Conservation (phyloP, 139 green algal species). For the Chlorella sp. region DNA sequence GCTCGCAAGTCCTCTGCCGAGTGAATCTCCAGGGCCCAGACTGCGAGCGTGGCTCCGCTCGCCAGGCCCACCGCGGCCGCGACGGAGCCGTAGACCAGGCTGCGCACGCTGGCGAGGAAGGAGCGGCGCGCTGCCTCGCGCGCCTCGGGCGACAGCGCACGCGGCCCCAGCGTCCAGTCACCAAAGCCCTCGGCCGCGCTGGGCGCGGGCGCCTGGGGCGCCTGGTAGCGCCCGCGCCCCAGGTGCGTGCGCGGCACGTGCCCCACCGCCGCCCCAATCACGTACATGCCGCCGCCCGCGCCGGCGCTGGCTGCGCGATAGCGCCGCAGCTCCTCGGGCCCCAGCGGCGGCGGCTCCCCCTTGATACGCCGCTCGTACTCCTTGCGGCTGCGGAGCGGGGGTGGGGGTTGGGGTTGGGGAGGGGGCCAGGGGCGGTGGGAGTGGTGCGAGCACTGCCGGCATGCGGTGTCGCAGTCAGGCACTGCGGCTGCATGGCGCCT, state of each 20-base stretch:
- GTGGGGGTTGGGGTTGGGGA: not conserved
- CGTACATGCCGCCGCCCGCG: not conserved
- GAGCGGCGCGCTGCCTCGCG: slow-evolving; percentile 27
- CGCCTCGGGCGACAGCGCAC: slow-evolving; percentile 25
- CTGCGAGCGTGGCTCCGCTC: not conserved
- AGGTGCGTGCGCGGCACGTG: slow-evolving; percentile 42
- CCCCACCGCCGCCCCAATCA: slow-evolving; percentile 32
- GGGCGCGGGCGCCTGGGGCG: not conserved
- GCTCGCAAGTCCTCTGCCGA: slow-evolving; percentile 12
- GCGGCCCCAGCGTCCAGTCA: not conserved
- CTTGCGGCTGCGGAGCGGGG: not conserved
- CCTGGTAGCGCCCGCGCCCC: slow-evolving; percentile 21
- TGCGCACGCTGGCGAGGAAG: slow-evolving; percentile 15
- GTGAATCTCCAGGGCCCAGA: not conserved
- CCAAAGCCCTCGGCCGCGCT: not conserved
- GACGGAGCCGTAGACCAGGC: slow-evolving; percentile 24
- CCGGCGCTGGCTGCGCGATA: slow-evolving; percentile 17
- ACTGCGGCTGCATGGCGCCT: too few species aligned
- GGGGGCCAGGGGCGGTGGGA: not conserved
- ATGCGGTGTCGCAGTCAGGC: too few species aligned
- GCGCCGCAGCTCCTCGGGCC: slow-evolving; percentile 35
- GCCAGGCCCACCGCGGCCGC: slow-evolving; percentile 25
- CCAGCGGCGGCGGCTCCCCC: slow-evolving; percentile 29
- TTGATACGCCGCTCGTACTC: slow-evolving; percentile 27
- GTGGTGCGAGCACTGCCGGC: slow-evolving; percentile 3